Evolutionary conservation across 2,329 filamentous ascomycete species (phyloP), one percentile per base, ranked within the genome.

Genomic region (Xylariaceae sp.): DNA sequence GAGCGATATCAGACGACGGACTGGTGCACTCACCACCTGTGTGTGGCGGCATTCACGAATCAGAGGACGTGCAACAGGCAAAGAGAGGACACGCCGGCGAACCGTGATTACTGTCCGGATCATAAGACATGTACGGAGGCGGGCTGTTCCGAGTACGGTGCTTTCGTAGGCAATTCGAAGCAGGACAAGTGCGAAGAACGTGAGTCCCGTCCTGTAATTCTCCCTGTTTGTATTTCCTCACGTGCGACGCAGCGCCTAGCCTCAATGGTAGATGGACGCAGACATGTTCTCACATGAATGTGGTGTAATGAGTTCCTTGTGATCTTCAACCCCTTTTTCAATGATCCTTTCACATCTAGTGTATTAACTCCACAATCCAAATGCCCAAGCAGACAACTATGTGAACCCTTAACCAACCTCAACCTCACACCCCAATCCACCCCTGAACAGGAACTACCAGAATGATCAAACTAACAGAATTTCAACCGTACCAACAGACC

Each of bases 1-100:
- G 51, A 58, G 48, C 45, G 49, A 16, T 47, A 58, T 42, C 49
- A 49, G 15, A 22, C 22, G 16, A 40, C 36, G 37, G 50, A 51
- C 16, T 63, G 55, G 55, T 63, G 61, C 53, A 41, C 53, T 3
- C 47, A 59, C 16, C 63, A 66, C 51, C 53, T 60, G 39, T 65
- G 63, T 48, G 43, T 51, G 46, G 58, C 57, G 12, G 55, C 58
- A 10, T 39, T 61, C 22, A 26, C 52, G 16, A 48, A 51, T 1
- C 51, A 41, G 18, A 51, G 47, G n/a, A 47, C 52, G 30, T 66
- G 63, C 48, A 49, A 36, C 2, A 58, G 56, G 2, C 41, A 59
- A 7, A 53, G 59, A 43, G 58, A 64, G 34, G 57, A 54, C 21
- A 47, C 53, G 5, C 22, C 56, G 3, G 21, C 26, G 18, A 62